Evolutionary conservation across 1,284 basidiomycete species (phyloP), one percentile per base, ranked within the genome.

Genomic region (Melampsora americana): DNA sequence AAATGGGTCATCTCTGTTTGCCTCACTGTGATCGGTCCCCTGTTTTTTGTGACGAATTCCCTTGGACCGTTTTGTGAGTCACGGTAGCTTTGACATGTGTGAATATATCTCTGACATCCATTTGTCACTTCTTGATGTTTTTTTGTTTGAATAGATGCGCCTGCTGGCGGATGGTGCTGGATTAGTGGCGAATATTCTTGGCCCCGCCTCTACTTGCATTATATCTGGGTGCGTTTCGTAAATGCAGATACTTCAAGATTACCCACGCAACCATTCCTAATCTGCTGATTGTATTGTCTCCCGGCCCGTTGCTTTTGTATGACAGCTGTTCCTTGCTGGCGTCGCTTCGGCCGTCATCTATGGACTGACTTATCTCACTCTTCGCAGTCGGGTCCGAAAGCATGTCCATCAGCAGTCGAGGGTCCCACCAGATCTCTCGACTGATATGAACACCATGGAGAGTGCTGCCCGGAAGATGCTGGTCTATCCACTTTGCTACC

Each of bases 111-210:
- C 35, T 35, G 35, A 35, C 9, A 35, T 35, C 9, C 35, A 35
- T 35, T 3, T 35, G 35, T 35, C 35, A 35, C 20, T 26, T 39
- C n/a, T 20, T 39, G 11, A 39, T 23, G 18, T n/a, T 39, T 23
- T 28, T 23, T 9, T 1, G 26, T 73, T n/a, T 2, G 5, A 5
- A 18, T 56, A 74, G 72, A 74, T 61, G 72, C 62, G 23, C 72
- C 72, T 32, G 72, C 72, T 39, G 72, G 72, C 32, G 72, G 48
- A 44, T 74, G 72, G 72, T 74, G 72, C 30, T 74, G 72, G 72
- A 74, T 74, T 26, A 74, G 53, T 65, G 56, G 56, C 20, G 32
- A 53, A 6, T 74, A 74, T 44, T 42, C 48, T 18, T 67, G 65
- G 65, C 46, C 64, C 39, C 48, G 72, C 18, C 39, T 74, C 4